Conservation (phyloP, 768 basidiomycete genomes). For the Mycena filopes region DNA sequence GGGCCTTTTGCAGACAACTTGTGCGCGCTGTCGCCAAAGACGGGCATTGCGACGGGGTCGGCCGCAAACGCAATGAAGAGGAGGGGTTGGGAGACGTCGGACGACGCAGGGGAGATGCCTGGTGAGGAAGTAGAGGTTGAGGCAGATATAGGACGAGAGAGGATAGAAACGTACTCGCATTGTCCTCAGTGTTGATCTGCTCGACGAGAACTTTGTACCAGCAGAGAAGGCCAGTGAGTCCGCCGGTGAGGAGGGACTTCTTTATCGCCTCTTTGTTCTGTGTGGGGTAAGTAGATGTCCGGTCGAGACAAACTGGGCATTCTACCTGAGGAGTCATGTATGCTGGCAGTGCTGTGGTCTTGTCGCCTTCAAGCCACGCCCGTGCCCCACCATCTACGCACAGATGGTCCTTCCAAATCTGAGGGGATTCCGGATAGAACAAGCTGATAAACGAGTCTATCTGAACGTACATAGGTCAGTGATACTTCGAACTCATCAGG, state of each 20-base stretch:
- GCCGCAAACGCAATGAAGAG: slow-evolving; percentile 21
- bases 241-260: slow-evolving; percentile 38
- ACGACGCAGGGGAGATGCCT: not conserved
- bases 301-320: not conserved
- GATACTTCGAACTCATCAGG: not conserved
- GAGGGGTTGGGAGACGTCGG: slow-evolving; percentile 6
- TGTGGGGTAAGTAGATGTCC: not conserved
- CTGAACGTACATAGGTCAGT: not conserved
- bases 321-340: slow-evolving; percentile 13
- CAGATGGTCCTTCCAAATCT: slow-evolving; percentile 11
- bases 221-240: slow-evolving; percentile 44
- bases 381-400: slow-evolving; percentile 18
- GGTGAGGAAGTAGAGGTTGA: not conserved
- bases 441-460: slow-evolving; percentile 15
- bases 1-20: not conserved
- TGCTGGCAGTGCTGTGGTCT: not conserved
- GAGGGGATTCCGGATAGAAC: not conserved
- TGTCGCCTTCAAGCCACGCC: slow-evolving; percentile 1
- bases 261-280: slow-evolving; percentile 40
- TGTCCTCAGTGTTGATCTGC: slow-evolving; percentile 43
- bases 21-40: not conserved
- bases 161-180: slow-evolving; percentile 43
- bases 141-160: too few relatives aligned
- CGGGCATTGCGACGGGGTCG: slow-evolving; percentile 1
- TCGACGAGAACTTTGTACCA: slow-evolving; percentile 47